A percentile compares a stretch with the other conserved stretches of the same genome.
phyloP scores from a whole-genome alignment of 768 basidiomycete species.

The Nevesoporus exiguus region DNA sequence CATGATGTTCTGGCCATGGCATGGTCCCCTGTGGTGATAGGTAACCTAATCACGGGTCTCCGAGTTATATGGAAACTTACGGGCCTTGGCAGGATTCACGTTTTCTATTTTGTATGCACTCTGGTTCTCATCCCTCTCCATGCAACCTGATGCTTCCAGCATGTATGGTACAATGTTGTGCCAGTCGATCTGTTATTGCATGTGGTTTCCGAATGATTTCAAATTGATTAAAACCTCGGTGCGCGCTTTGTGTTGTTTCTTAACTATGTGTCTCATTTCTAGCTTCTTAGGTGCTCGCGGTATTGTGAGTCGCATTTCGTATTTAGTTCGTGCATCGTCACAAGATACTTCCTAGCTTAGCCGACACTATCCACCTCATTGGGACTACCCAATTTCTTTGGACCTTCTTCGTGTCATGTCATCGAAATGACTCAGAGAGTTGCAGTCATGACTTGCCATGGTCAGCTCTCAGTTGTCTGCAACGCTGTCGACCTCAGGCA shows the following conservation, averaged over 20 bases:
- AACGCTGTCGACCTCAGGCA: background rate
- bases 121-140: background rate
- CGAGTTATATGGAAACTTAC: background rate
- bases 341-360: background rate
- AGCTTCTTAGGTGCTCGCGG: background rate
- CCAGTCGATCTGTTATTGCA: conserved; percentile 4
- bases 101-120: conserved; percentile 3
- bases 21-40: conserved; percentile 11
- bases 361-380: conserved; percentile 5
- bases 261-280: background rate
- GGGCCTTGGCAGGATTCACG: background rate
- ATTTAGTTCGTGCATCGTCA: background rate
- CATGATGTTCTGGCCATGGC: background rate
- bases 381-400: background rate
- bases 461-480: background rate
- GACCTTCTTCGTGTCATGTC: conserved; percentile 1
- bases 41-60: background rate
- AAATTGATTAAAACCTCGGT: conserved; percentile 4
- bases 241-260: background rate
- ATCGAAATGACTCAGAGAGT: background rate
- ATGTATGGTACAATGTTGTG: conserved; percentile 15
- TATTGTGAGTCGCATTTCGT: background rate
- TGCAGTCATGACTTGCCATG: background rate
- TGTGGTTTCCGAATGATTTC: conserved; percentile 12
- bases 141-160: background rate